These are phyloP conservation scores for Mortierella claussenii DNA, from an alignment of 192 early-diverging fungal species.

Conservation along the genomic window DNA sequence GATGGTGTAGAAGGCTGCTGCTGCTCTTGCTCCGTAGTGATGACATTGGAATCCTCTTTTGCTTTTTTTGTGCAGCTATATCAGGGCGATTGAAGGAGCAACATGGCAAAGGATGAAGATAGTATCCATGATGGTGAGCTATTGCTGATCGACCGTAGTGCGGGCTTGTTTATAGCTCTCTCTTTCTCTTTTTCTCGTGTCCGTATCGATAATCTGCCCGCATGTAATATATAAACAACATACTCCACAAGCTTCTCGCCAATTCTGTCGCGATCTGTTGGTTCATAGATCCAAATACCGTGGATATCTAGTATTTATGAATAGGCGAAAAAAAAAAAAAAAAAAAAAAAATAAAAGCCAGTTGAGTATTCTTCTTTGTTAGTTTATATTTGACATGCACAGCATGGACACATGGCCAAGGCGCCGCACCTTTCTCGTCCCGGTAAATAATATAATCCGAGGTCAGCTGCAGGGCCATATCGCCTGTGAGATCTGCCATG, in stretches of 20 bases:
- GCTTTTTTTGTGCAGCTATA: slow-evolving; percentile 44
- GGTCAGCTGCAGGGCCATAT: slow-evolving; percentile 83
- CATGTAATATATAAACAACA: no score
- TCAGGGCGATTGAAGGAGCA: no score
- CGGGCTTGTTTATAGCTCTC: no score
- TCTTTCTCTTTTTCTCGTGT: no score
- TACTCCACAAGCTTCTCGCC: slow-evolving; percentile 60
- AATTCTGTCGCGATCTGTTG: slow-evolving; percentile 72
- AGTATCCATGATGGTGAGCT: no score
- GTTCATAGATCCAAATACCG: slow-evolving; percentile 85
- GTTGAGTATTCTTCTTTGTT: no score
- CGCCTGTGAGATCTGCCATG: slow-evolving; percentile 68
- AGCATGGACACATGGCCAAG: no score
- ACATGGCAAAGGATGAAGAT: no score
- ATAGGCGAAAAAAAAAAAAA: background rate
- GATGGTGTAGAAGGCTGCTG: background rate
- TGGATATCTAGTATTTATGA: slow-evolving; percentile 69
- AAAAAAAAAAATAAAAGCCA: background rate
- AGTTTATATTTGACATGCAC: no score
- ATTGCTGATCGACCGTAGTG: no score
- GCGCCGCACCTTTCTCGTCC: slow-evolving; percentile 71
- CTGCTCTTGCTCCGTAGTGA: background rate
- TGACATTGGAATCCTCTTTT: slow-evolving; percentile 10
- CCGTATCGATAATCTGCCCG: no score
- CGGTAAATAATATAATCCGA: slow-evolving; percentile 91